Conservation (phyloP, 1,284 basidiomycete species). For the Fistulina hepatica region DNA sequence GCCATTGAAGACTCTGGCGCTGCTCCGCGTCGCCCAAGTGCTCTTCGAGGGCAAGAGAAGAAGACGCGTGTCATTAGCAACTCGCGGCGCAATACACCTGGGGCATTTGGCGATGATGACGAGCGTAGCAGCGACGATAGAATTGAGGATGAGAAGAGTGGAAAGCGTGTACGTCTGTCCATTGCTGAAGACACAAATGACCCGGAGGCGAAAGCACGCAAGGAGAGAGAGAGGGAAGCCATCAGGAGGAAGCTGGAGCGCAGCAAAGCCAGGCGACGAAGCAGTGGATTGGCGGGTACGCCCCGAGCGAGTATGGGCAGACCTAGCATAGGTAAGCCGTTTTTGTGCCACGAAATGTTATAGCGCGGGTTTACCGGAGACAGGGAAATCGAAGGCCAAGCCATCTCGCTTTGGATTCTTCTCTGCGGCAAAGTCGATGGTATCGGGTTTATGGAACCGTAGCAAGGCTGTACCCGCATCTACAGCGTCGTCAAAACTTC, state of each 20-base stretch:
- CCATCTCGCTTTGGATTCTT: constrained; percentile 44
- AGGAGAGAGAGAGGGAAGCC: constrained; percentile 44
- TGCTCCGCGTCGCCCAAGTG: constrained; percentile 13
- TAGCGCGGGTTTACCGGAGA: constrained; percentile 3
- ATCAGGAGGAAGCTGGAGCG: constrained; percentile 50
- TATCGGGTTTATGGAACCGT: constrained; percentile 45
- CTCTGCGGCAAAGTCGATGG: constrained; percentile 44
- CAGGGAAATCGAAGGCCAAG: constrained; percentile 33
- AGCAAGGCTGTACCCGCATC: constrained; percentile 22
- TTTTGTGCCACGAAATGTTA: not conserved
- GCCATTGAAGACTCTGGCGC: constrained; percentile 19
- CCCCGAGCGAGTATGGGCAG: not conserved
- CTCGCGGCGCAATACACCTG: constrained; percentile 39
- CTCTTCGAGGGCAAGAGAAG: constrained; percentile 20
- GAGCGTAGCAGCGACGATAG: constrained; percentile 27
- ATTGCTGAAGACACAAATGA: constrained; percentile 21
- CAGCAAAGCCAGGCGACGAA: constrained; percentile 52
- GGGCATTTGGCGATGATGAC: constrained; percentile 43
- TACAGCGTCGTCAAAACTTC: no score
- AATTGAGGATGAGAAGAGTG: constrained; percentile 19
- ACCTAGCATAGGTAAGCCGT: not conserved
- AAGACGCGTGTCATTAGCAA: constrained; percentile 40
- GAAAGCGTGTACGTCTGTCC: constrained; percentile 17
- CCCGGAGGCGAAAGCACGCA: constrained; percentile 21
- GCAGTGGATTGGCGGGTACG: constrained; percentile 47